These are phyloP conservation scores for Breynia disticha DNA, from an alignment of 441 rosid species.

Conservation along the genomic window DNA sequence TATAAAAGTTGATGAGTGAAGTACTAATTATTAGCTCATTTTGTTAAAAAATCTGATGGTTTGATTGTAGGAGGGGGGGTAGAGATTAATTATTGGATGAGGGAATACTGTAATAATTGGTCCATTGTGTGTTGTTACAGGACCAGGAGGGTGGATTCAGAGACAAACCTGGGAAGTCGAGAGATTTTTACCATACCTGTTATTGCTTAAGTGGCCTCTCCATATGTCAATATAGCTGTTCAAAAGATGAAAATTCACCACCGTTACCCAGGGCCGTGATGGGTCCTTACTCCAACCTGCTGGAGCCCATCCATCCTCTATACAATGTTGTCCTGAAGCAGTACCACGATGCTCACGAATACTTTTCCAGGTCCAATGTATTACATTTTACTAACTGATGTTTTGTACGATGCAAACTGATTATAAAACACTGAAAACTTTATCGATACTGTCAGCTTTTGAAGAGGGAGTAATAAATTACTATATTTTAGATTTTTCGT, in stretches of 20 bases:
- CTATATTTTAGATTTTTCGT: too few species aligned
- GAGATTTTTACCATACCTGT: constrained; percentile 85
- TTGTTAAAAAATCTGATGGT: too few species aligned
- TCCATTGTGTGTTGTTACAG: constrained; percentile 24
- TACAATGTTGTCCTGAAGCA: constrained; percentile 57
- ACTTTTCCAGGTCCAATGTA: constrained; percentile 24
- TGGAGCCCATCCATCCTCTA: constrained; percentile 70
- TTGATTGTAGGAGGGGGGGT: too few species aligned
- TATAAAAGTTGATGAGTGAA: constrained; percentile 8
- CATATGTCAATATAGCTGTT: constrained; percentile 53
- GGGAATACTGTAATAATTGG: neutral
- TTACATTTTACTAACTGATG: too few species aligned
- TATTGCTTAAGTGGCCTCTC: constrained; percentile 86
- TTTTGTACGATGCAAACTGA: too few species aligned
- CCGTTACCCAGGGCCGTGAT: constrained; percentile 50
- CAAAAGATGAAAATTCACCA: constrained; percentile 38
- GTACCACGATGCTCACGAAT: constrained; percentile 53
- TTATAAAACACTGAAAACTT: too few species aligned
- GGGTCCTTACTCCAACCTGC: constrained; percentile 64
- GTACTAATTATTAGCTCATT: too few species aligned
- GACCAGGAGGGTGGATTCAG: constrained; percentile 62
- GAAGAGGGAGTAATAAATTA: too few species aligned
- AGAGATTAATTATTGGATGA: too few species aligned
- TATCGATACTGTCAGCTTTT: too few species aligned
- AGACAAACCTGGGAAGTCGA: constrained; percentile 70